Base-by-base conservation (phyloP, 805 yeast species). In the Torulaspora gathmanii region DNA sequence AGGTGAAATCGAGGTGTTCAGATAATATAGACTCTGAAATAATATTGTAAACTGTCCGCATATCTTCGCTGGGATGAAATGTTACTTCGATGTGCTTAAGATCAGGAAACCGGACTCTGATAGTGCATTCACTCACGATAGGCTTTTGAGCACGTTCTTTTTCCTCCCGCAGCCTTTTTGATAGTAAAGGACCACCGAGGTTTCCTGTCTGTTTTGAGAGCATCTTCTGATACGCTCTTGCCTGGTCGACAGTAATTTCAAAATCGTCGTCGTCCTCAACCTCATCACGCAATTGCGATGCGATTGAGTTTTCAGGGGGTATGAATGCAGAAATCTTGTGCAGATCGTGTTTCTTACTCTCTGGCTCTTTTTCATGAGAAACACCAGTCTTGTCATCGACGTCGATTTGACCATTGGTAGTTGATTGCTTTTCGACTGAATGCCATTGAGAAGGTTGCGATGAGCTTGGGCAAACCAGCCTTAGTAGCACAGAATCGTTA, bases 81-180 rank as follows among this genome's bases (percentile, higher is more conserved):
- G 65, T 69, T 13, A 77, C 67, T 51, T 82, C 80, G 1, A 82
- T 56, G 17, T 67, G 67, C 2, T 72, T 68, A 44, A 72, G 70
- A 58, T 82, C 85, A 0, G 86, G 86, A 47, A 83, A 75, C 42
- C 75, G 69, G 9, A 82, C 54, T 45, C 87, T 68, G 1, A 82
- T 58, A 6, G 67, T 57, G 41, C 78, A 72, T 38, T 61, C 59
- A 11, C 57, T 31, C 2, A 55, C 33, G 2, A 25, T 13, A 23
- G 34, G 49, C 42, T 57, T 65, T 49, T 50, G 56, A 46, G 45
- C 28, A n/a, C 57, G 58, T 16, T 64, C 54, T 37, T 66, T 56
- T 31, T 63, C 60, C 37, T 70, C 70, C 35, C 73, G 69, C 28
- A 72, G 57, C 29, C 71, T 62, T 40, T 64, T 69, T 3, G 80